Evolutionary conservation across 257 asterid species (phyloP).

Genomic region (Primulina tabacum): DNA sequence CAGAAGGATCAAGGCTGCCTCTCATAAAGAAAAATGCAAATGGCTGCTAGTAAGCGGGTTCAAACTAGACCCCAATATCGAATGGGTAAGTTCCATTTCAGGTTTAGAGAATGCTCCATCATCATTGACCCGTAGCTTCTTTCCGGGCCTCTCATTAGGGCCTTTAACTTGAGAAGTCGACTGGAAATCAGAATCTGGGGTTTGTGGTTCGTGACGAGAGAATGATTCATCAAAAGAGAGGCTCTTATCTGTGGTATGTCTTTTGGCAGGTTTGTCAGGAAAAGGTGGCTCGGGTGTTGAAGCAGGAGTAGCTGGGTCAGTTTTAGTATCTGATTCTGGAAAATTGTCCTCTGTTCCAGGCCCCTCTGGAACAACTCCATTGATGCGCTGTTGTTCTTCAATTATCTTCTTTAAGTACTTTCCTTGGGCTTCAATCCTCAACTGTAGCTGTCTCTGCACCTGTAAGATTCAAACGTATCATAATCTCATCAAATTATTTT

Average conservation of each 20-base stretch:
- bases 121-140: constrained; percentile 44
- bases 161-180: constrained; percentile 39
- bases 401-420: constrained; percentile 91
- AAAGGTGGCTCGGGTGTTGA: constrained; percentile 72
- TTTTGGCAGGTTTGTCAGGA: constrained; percentile 46
- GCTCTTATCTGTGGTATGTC: constrained; percentile 45
- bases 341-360: constrained; percentile 42
- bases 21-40: constrained; percentile 46
- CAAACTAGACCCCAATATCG: constrained; percentile 55
- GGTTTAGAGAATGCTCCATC: constrained; percentile 23
- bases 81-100: constrained; percentile 46
- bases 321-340: constrained; percentile 52
- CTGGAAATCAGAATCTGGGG: constrained; percentile 73
- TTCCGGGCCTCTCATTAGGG: constrained; percentile 51
- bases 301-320: constrained; percentile 77
- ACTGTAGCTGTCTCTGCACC: constrained; percentile 96
- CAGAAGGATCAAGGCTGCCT: constrained; percentile 38
- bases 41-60: constrained; percentile 42
- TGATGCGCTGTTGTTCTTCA: constrained; percentile 86
- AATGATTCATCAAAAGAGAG: constrained; percentile 71
- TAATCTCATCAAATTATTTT: constrained; percentile 1
- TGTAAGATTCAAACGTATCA: constrained; percentile 25
- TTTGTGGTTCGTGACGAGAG: constrained; percentile 78
- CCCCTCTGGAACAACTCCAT: constrained; percentile 67
- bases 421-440: constrained; percentile 97